phyloP scores from a whole-genome alignment of 257 asterid species.

The Jaltomata sinuosa region DNA sequence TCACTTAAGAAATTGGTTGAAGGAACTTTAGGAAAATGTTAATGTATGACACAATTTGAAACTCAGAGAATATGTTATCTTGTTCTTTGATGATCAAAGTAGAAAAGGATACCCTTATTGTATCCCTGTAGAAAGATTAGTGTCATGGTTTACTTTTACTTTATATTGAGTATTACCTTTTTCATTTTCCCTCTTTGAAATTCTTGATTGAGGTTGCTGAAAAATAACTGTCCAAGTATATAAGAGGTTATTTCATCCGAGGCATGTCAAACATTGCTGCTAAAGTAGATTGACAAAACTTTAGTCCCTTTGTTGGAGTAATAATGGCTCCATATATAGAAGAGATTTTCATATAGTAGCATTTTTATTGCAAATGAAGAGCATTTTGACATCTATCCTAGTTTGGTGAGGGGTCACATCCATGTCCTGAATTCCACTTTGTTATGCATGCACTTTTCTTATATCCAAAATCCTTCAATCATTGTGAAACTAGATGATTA shows the following conservation, averaged over 20 bases:
- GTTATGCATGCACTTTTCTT: not conserved
- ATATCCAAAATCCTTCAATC: not conserved
- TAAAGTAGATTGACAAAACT: not conserved
- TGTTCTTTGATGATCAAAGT: not conserved
- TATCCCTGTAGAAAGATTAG: not conserved
- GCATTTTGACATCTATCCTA: not conserved
- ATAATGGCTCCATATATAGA: not conserved
- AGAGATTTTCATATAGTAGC: not conserved
- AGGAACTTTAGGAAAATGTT: not conserved
- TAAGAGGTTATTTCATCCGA: not conserved
- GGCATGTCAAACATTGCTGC: not conserved
- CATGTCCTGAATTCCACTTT: not conserved
- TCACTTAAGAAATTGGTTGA: not conserved
- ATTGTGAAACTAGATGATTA: not conserved
- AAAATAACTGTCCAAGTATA: not conserved
- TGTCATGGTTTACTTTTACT: not conserved
- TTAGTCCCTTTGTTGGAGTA: not conserved
- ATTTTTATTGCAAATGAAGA: not conserved
- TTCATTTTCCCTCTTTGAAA: not conserved
- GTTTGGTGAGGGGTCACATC: constrained; percentile 2
- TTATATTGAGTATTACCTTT: not conserved
- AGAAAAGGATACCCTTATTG: not conserved
- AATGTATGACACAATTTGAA: not conserved
- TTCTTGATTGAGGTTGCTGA: not conserved
- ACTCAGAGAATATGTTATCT: not conserved